Evolutionary conservation across 148 eudicot genomes (phyloP), one percentile per base, ranked within the genome.

Genomic region (Diospyros kaki): DNA sequence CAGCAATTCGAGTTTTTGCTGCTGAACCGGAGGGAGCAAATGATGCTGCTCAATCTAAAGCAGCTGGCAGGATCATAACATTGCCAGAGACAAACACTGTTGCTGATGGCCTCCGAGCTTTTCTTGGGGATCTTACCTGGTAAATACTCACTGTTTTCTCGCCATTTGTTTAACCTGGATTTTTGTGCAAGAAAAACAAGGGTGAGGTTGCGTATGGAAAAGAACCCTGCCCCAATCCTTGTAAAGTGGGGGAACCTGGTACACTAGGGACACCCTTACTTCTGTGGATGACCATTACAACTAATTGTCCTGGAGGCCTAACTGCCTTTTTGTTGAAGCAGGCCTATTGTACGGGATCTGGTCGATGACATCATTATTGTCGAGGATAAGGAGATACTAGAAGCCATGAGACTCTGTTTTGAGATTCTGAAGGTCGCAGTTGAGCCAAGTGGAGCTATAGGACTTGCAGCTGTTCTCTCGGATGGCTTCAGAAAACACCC

Each of bases 11-110:
- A 73, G 79, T 95, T 74, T 68, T 95, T 56, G 99, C 96, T 76
- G 99, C 96, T 64, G 99, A 95, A 83, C 99, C 99, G 54, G 86
- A 61, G 77, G 99, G 99, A 78, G 99, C 99, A 4, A 86, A 90
- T 75, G 97, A 95, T 75, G 94, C 99, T 6, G 96, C 96, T 75
- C 88, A 85, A 59, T 95, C 99, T 48, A 95, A 95, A 84, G 84
- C 72, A 17, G 84, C 87, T 8, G 99, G 94, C 64, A 78, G 56
- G 70, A 84, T 95, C 60, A 68, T 92, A 66, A 89, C 80, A 42
- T 82, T 92, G 74, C 77, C 94, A 1, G 83, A 86, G 86, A 82
- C 91, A 52, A 87, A 89, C 58, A 95, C 99, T 64, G 81, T 95
- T 55, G 97, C 97, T 78, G 97, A 95, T 79, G 99, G 99, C 38